Base-by-base conservation (phyloP, 805 yeast genomes). In the Tetrapisispora nanseiensis region DNA sequence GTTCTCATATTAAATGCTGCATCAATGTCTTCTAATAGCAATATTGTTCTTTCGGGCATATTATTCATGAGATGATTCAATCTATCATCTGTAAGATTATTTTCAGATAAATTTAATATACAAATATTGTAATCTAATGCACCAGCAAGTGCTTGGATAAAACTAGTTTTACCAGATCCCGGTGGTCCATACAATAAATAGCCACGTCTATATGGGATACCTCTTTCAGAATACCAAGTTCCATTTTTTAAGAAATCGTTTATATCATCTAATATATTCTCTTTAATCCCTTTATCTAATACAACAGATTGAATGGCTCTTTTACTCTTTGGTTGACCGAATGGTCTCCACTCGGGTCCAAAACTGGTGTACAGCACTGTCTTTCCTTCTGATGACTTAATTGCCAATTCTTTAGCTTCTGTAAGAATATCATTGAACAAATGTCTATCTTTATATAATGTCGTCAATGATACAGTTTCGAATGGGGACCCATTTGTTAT, bases 261-360 rank as follows among this genome's bases (percentile, higher is more conserved):
- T 3, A 92, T 87, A 57, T 92, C 98, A 1, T 55, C 51, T 3
- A 85, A 56, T 19, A 92, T 76, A 9, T 59, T 51, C 44, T 82
- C 84, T 46, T 78, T 78, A 39, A 92, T 70, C 2, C 85, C 87
- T 20, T 71, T 61, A 60, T 87, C 97, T 41, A 92, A 67, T 21
- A 92, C 79, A 13, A 92, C 98, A 7, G 95, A 83, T 4, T 83
- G 90, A 30, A 90, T 65, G 22, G 82, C 64, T 52, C 98, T 71
- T 64, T 90, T 90, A 53, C 80, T 81, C 48, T 96, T 73, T 1
- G 98, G 97, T 58, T 81, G 89, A 2, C 98, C 98, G 68, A 92
- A 92, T 4, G 95, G 95, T 55, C 97, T 72, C 98, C 98, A 92
- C 57, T 92, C 98, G 23, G 95, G 95, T 1, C 97, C 98, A 86